Conservation (phyloP, 176 grass and related monocot species). For the Oryza australiensis region DNA sequence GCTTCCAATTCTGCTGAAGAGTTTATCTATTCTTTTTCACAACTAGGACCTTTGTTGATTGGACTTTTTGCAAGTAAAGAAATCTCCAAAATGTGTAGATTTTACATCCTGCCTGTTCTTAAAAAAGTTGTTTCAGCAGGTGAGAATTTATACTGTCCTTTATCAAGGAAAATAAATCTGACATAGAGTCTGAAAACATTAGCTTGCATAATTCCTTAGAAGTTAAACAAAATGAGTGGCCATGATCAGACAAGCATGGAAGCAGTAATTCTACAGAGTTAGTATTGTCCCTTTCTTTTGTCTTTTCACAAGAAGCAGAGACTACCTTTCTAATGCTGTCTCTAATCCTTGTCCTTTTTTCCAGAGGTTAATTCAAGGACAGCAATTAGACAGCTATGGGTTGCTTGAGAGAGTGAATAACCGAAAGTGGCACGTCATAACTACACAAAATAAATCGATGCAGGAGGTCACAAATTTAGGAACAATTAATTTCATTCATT, state of each 20-base stretch:
- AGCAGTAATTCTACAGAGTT: not conserved
- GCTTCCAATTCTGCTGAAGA: not conserved
- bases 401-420: constrained; percentile 18
- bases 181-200: not conserved
- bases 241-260: not conserved
- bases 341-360: not conserved
- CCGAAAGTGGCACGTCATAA: constrained; percentile 3
- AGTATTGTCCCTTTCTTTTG: not conserved
- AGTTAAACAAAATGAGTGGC: constrained; percentile 23
- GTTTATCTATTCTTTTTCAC: not conserved
- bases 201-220: constrained; percentile 7
- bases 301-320: not conserved
- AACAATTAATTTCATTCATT: not conserved
- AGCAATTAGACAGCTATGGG: constrained; percentile 2
- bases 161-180: not conserved
- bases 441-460: constrained; percentile 1
- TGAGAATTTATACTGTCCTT: not conserved
- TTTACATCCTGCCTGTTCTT: not conserved
- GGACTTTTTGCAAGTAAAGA: not conserved
- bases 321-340: not conserved
- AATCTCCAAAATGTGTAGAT: not conserved
- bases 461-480: not conserved
- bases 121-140: not conserved
- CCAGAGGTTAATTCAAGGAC: not conserved
- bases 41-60: not conserved